Evolutionary conservation across 1,284 basidiomycete genomes (phyloP), one percentile per base, ranked within the genome.

Genomic region (Neonothopanus nambi): DNA sequence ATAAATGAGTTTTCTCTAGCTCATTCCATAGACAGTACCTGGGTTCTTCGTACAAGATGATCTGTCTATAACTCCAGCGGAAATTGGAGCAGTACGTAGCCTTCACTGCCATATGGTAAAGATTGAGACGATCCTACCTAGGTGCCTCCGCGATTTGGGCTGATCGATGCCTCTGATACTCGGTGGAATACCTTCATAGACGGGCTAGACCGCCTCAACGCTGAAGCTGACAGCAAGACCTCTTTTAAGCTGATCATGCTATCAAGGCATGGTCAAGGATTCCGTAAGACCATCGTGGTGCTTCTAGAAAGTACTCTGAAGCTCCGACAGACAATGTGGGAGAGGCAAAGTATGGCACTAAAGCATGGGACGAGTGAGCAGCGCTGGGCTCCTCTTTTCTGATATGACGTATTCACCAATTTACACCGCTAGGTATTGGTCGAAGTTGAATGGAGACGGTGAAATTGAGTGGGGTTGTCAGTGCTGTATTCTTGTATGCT

Each of bases 401-500:
- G 46, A 11, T 35, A 37, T 49, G 15, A 51, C 28, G 21, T 42
- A 18, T 13, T 26, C 20, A 59, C 18, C 17, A 13, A 40, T 13
- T 33, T 6, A 49, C 21, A 5, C 5, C 18, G 38, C 1, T 56
- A 84, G 85, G 12, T 69, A 89, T 60, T 94, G 85, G 85, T 80
- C 89, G 0, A 83, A 80, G 61, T 64, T 87, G 18, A 72, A 87
- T 43, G 84, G 84, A 0, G 89, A 95, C 61, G 87, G 75, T 11
- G 79, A 87, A 51, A 71, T 93, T 9, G 76, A 73, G 1, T 94
- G 92, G 91, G 91, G 91, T 30, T 91, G 86, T 85, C 63, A 63
- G 85, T 80, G 17, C 35, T 28, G 42, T 11, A 39, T n/a, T 37
- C 8, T 35, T n/a, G 40, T 23, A 48, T 51, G 15, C 37, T 12